Percentiles rank a stretch among this genome's conserved stretches.
These are phyloP conservation scores for Turritis glabra DNA, from an alignment of 345 rosid genomes.

Conservation along the genomic window DNA sequence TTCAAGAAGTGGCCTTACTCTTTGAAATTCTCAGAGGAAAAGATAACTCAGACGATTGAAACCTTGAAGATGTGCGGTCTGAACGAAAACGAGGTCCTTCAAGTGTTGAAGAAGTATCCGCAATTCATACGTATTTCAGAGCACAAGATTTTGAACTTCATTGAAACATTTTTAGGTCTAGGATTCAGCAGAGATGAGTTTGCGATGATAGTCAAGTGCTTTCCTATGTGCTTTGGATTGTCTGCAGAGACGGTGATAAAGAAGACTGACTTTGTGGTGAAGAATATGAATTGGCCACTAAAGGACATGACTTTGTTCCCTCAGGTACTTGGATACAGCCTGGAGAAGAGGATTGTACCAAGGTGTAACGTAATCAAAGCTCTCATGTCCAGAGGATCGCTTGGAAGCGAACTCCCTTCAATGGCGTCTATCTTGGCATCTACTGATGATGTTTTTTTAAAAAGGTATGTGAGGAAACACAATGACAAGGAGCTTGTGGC, in stretches of 20 bases:
- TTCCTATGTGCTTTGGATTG: background rate
- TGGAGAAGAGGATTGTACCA: background rate
- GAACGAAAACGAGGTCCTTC: background rate
- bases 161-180: conserved; percentile 30
- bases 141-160: conserved; percentile 6
- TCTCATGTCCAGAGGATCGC: background rate
- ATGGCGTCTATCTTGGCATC: background rate
- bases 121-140: background rate
- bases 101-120: background rate
- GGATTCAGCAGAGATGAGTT: conserved; percentile 35
- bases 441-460: background rate
- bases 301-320: background rate
- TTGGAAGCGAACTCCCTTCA: background rate
- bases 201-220: background rate
- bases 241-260: background rate
- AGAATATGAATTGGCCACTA: background rate
- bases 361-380: background rate
- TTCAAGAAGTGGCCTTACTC: conserved; percentile 30
- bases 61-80: background rate
- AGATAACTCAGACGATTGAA: conserved; percentile 3
- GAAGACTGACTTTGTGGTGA: background rate
- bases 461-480: background rate
- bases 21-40: conserved; percentile 22
- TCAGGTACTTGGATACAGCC: background rate
- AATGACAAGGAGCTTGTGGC: background rate